A percentile compares a stretch with the other conserved stretches of the same genome.
phyloP scores from a whole-genome alignment of 129 eudicot species.

The Apium graveolens region DNA sequence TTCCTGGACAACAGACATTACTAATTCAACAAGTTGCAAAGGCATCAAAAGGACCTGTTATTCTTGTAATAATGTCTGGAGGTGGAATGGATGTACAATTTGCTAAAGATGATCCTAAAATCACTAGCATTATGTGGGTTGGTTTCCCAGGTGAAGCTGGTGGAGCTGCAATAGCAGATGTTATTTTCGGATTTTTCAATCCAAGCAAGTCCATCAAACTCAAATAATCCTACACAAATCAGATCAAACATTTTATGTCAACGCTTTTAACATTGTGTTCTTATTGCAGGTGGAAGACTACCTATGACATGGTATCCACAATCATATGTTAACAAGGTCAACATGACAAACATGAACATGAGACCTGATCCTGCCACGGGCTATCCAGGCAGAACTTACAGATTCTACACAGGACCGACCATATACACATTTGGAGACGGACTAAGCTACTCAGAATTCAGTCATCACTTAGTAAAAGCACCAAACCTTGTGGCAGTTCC shows the following conservation, averaged over 20 bases:
- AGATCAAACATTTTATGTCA: not conserved
- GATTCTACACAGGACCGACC: constrained; percentile 83
- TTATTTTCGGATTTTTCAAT: constrained; percentile 65
- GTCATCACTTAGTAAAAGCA: constrained; percentile 56
- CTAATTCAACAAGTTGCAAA: constrained; percentile 51
- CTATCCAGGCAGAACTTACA: constrained; percentile 81
- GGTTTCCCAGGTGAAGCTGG: constrained; percentile 98
- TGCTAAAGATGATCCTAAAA: constrained; percentile 68
- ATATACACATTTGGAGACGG: constrained; percentile 79
- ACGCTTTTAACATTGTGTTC: not conserved
- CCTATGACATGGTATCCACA: constrained; percentile 99
- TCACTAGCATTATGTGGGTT: constrained; percentile 81
- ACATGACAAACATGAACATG: constrained; percentile 98
- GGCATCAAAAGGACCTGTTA: constrained; percentile 84
- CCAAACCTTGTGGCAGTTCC: constrained; percentile 55
- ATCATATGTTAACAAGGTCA: constrained; percentile 57
- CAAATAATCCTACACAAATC: not conserved
- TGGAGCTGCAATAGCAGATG: constrained; percentile 92
- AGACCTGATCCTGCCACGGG: constrained; percentile 84
- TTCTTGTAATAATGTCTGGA: constrained; percentile 93
- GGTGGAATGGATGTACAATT: constrained; percentile 90
- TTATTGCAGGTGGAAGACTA: constrained; percentile 68
- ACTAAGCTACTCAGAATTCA: constrained; percentile 51
- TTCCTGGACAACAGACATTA: constrained; percentile 85
- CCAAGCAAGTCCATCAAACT: constrained; percentile 42